Conservation (phyloP, 1,284 basidiomycete species). For the Malassezia sympodialis region DNA sequence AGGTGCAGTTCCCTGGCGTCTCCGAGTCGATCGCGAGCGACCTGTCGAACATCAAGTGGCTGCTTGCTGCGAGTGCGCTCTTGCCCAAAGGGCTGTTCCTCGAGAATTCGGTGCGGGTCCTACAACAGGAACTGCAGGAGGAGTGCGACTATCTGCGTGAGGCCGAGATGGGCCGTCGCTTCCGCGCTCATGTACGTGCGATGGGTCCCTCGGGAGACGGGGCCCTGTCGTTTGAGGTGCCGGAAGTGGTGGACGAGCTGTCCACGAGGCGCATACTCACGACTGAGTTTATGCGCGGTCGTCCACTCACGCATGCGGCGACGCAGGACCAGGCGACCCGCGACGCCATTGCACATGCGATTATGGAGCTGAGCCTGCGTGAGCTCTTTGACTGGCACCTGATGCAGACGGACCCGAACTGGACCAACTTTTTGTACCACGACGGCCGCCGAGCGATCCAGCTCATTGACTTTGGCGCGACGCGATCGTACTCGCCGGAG, state of each 20-base stretch:
- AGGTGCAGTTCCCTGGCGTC: conserved; percentile 93
- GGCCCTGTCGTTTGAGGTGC: conserved; percentile 61
- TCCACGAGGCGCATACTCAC: conserved; percentile 75
- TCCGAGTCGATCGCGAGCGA: conserved; percentile 75
- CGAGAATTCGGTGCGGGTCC: conserved; percentile 67
- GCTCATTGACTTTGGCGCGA: conserved; percentile 92
- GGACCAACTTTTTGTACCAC: conserved; percentile 94
- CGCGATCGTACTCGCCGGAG: conserved; percentile 68
- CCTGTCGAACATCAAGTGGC: conserved; percentile 70
- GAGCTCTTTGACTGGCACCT: conserved; percentile 82
- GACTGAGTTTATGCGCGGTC: conserved; percentile 74
- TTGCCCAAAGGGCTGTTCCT: conserved; percentile 76
- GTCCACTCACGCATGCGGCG: conserved; percentile 62
- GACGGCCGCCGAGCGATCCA: conserved; percentile 55
- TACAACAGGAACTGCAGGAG: conserved; percentile 82
- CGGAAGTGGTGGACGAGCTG: conserved; percentile 66
- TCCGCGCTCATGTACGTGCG: conserved; percentile 49
- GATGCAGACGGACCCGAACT: conserved; percentile 99
- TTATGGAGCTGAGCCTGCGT: conserved; percentile 74
- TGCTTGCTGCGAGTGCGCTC: conserved; percentile 68
- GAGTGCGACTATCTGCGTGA: conserved; percentile 91
- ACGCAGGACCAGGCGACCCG: conserved; percentile 60
- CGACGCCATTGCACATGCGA: conserved; percentile 71
- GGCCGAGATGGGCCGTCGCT: conserved; percentile 62
- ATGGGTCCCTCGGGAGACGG: not conserved